Base-by-base conservation (phyloP, 164 flowering plant genomes). In the Chimonanthus praecox region DNA sequence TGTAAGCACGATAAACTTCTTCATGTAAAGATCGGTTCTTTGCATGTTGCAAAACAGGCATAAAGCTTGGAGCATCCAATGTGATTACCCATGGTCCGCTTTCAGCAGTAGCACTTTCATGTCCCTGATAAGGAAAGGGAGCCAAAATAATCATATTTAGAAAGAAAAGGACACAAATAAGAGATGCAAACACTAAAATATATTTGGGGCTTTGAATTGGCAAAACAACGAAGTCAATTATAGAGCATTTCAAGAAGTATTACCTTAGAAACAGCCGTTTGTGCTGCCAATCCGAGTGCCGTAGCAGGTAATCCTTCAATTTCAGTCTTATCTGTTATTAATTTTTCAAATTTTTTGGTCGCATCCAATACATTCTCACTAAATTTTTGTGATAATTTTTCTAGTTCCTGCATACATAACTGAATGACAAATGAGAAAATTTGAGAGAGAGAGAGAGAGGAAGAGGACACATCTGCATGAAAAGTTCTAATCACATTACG, bases 51-150 rank as follows among this genome's bases (percentile, higher is more conserved):
- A 92, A 85, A 49, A 96, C 97, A 82, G 99, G 79, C 43, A 87
- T 80, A 85, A 60, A 94, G 80, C 97, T 88, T 58, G 97, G 98
- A 69, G 88, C 95, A 83, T 94, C 98, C 90, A 96, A 77, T 46
- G 98, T 94, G 71, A 96, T 87, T 67, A 96, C 54, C 99, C 99
- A 96, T 47, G 98, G 99, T 16, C 99, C 98, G 78, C 86, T 82
- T 78, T 96, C 97, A 75, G 98, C 88, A 75, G 91, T 94, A 72
- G 99, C 98, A 86, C 88, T 84, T 80, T 86, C 87, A 82, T 94
- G 89, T 8, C 99, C 99, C 98, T 94, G 77, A n/a, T 62, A n/a
- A 44, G 46, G 54, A 43, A 67, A 48, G 62, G 3, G 33, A 21
- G 33, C 33, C 33, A 21, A 21, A 21, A 21, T 3, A 65, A 44